Evolutionary conservation across 2,329 filamentous ascomycete species (phyloP).

Genomic region (Herpomyces periplanetae): DNA sequence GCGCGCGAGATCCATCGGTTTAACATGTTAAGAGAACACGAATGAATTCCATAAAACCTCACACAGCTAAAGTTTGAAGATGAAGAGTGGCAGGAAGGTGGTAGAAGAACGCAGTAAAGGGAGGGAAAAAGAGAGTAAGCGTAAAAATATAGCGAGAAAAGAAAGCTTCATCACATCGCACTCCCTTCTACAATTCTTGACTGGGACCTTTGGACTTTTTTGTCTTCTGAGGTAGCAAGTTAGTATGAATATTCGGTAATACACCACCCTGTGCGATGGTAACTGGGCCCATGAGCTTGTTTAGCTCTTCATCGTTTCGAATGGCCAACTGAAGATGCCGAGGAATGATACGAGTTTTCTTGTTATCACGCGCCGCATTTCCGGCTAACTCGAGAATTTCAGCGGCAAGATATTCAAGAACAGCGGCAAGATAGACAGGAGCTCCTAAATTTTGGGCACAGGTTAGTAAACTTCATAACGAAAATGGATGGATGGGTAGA

Average conservation of each 20-base stretch:
- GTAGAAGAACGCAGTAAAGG: slow-evolving; percentile 1
- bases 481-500: too few species aligned
- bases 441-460: slow-evolving; percentile 15
- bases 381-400: slow-evolving; percentile 97
- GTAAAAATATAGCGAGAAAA: too few species aligned
- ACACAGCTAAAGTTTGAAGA: slow-evolving; percentile 1
- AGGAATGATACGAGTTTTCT: slow-evolving; percentile 99
- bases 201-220: too few species aligned
- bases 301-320: slow-evolving; percentile 96
- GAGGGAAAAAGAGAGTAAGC: slow-evolving; percentile 18
- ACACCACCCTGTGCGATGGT: slow-evolving; percentile 94
- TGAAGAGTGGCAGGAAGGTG: slow-evolving; percentile 4
- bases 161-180: too few species aligned
- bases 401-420: slow-evolving; percentile 89
- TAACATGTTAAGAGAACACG: too few species aligned
- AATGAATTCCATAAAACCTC: too few species aligned
- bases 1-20: too few species aligned
- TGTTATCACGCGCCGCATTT: slow-evolving; percentile 96
- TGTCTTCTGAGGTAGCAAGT: too few species aligned
- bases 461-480: slow-evolving; percentile 4
- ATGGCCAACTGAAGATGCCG: slow-evolving; percentile 96
- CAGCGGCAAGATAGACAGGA: slow-evolving; percentile 80
- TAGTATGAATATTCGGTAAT: slow-evolving; percentile 80
- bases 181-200: too few species aligned
- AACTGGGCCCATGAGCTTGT: slow-evolving; percentile 85